Conservation (phyloP, 2,329 filamentous ascomycete genomes). For the Ploettnerulaceae sp. region DNA sequence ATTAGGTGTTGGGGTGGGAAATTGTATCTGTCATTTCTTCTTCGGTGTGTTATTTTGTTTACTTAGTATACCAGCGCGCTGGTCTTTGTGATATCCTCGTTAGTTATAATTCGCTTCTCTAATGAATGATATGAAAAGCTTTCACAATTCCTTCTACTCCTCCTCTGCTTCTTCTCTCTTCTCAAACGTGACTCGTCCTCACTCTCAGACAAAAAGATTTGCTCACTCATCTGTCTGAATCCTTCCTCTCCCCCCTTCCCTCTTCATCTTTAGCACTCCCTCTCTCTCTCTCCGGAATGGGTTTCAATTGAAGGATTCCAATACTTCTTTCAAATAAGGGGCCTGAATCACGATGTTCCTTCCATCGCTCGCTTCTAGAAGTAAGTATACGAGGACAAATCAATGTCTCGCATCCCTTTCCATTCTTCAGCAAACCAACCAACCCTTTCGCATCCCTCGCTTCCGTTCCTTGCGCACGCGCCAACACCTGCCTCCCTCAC, state of each 20-base stretch:
- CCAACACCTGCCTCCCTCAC: not conserved
- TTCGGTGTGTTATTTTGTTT: not conserved
- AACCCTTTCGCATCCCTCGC: not conserved
- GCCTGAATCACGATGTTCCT: not conserved
- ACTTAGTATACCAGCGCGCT: slow-evolving; percentile 4
- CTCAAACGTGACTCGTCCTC: no score
- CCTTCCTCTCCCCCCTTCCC: not conserved
- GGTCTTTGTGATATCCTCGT: not conserved
- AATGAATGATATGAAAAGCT: slow-evolving; percentile 1
- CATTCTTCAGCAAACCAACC: not conserved
- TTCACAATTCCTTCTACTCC: not conserved
- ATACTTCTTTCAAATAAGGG: slow-evolving; percentile 1
- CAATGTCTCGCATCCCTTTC: not conserved
- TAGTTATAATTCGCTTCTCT: not conserved
- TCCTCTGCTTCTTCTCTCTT: not conserved
- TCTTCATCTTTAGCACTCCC: not conserved
- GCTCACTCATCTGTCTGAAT: not conserved
- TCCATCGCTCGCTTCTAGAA: not conserved
- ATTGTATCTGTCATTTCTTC: slow-evolving; percentile 1
- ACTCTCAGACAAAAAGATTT: not conserved
- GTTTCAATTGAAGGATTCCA: not conserved
- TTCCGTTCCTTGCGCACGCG: not conserved
- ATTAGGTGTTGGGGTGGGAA: not conserved
- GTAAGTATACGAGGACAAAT: not conserved
- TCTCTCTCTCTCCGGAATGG: not conserved